Evolutionary conservation across 306 rosid genomes (phyloP).

Genomic region (Heteromeles arbutifolia): DNA sequence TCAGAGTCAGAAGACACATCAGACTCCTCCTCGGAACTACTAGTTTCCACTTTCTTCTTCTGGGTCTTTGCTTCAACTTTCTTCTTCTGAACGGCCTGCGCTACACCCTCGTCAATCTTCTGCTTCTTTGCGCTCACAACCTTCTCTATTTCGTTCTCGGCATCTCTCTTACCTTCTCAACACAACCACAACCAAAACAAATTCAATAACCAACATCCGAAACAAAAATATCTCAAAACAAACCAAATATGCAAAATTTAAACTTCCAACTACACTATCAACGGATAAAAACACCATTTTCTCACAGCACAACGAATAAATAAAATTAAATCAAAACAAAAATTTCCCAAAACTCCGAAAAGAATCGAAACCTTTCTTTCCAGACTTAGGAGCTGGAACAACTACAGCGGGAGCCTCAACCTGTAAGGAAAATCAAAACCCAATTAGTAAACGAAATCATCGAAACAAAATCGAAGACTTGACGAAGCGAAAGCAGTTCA

Average conservation of each 20-base stretch:
- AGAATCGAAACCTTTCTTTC: slow-evolving; percentile 49
- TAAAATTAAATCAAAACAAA: neutral
- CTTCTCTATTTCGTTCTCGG: slow-evolving; percentile 47
- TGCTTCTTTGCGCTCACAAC: slow-evolving; percentile 56
- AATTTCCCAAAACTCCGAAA: neutral
- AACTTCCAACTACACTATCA: neutral
- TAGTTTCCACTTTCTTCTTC: slow-evolving; percentile 35
- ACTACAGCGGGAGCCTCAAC: slow-evolving; percentile 58
- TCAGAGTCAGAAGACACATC: slow-evolving; percentile 52
- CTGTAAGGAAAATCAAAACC: slow-evolving; percentile 23
- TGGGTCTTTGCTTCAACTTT: slow-evolving; percentile 40
- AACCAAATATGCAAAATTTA: neutral
- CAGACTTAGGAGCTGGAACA: slow-evolving; percentile 37
- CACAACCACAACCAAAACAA: neutral
- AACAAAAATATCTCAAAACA: neutral
- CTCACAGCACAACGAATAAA: neutral
- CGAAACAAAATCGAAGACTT: neutral
- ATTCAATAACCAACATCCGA: neutral
- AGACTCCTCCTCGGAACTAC: slow-evolving; percentile 50
- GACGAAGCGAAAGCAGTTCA: neutral
- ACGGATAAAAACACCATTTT: neutral
- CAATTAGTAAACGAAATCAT: neutral
- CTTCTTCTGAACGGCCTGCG: slow-evolving; percentile 44
- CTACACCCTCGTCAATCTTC: slow-evolving; percentile 37
- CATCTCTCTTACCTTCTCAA: slow-evolving; percentile 59